Conservation (phyloP, 78 protist genomes). For the Goniomonas avonlea region DNA sequence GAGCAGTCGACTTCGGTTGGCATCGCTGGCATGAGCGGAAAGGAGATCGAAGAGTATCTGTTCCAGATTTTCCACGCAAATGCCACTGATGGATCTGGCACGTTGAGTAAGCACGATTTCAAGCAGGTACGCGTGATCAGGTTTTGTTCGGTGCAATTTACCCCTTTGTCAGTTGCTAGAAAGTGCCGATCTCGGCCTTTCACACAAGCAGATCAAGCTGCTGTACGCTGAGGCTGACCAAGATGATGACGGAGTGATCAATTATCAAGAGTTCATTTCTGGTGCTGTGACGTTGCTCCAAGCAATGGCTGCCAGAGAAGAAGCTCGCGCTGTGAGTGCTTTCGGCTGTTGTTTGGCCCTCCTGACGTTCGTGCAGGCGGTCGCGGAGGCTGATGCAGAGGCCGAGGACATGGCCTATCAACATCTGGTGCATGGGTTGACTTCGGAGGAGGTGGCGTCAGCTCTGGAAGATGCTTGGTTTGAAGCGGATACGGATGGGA, state of each 20-base stretch:
- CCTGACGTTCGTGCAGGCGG: too few relatives aligned
- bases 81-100: background rate
- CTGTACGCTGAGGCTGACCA: constrained; percentile 13
- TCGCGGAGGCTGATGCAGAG: background rate
- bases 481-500: background rate
- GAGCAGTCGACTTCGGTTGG: background rate
- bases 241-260: background rate
- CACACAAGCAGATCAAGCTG: background rate
- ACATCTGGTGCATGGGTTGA: background rate
- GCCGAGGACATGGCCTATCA: background rate
- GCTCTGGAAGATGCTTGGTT: background rate
- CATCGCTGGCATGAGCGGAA: background rate
- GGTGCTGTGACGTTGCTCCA: background rate
- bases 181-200: background rate
- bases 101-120: background rate
- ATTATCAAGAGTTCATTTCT: background rate
- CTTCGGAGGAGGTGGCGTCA: background rate
- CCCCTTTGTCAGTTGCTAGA: too few relatives aligned
- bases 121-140: too few relatives aligned
- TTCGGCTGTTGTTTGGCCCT: too few relatives aligned
- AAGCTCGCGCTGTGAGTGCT: too few relatives aligned
- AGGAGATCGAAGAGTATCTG: background rate
- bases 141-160: too few relatives aligned
- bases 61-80: background rate
- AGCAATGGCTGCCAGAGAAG: background rate